Conservation (phyloP, 371 early-diverging fungal species). For the Mortierella sp. region DNA sequence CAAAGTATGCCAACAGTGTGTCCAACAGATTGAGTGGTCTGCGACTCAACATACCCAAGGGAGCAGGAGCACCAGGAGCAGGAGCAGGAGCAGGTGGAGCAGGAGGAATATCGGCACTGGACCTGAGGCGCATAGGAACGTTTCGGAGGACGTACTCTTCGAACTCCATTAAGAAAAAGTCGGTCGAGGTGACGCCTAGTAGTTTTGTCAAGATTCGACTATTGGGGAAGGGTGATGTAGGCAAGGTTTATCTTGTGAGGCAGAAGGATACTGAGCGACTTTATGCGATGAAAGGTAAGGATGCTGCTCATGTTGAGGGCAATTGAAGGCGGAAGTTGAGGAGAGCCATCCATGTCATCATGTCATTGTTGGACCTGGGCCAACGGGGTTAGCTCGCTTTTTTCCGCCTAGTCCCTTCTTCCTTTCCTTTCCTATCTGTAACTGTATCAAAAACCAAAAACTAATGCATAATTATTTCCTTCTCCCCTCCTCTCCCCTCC, state of each 20-base stretch:
- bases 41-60: conserved; percentile 45
- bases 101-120: conserved; percentile 13
- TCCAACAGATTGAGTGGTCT: conserved; percentile 31
- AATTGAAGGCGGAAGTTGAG: not conserved
- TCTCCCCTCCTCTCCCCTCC: not conserved
- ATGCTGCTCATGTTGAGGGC: not conserved
- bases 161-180: conserved; percentile 84
- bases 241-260: conserved; percentile 95
- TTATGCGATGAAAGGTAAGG: conserved; percentile 93
- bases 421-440: not conserved
- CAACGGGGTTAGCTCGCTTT: not conserved
- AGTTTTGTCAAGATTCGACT: conserved; percentile 88
- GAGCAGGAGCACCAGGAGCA: conserved; percentile 10
- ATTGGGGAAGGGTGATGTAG: conserved; percentile 97
- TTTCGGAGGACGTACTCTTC: conserved; percentile 79
- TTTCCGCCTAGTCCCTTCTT: not conserved
- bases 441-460: not conserved
- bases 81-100: not conserved
- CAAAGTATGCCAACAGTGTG: conserved; percentile 9
- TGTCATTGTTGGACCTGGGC: not conserved
- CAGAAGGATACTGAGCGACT: conserved; percentile 88
- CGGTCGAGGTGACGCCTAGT: conserved; percentile 85
- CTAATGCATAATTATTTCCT: not conserved
- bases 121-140: conserved; percentile 34
- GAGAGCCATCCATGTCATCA: not conserved